phyloP scores from a whole-genome alignment of 2,329 filamentous ascomycete genomes.

The Daldinia sp. region DNA sequence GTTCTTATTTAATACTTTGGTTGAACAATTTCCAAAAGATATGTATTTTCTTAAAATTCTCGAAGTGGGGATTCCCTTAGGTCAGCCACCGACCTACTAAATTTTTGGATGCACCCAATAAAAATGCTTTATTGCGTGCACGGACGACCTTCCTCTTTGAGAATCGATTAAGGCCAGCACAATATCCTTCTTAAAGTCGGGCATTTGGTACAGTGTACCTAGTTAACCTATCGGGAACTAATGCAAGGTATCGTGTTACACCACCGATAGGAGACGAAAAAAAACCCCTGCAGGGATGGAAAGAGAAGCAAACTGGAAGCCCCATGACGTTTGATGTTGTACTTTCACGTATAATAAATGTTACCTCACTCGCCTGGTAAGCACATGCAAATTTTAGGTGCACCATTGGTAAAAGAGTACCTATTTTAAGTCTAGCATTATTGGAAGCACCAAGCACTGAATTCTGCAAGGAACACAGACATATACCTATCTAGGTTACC shows the following conservation, averaged over 20 bases:
- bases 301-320: not conserved
- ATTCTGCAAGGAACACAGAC: not conserved
- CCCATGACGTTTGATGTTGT: slow-evolving; percentile 23
- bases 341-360: slow-evolving; percentile 11
- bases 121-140: too few species aligned
- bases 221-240: not conserved
- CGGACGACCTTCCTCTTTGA: too few species aligned
- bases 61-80: too few species aligned
- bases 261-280: not conserved
- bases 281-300: slow-evolving; percentile 12
- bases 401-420: not conserved
- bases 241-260: not conserved
- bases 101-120: too few species aligned
- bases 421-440: not conserved
- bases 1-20: too few species aligned
- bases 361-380: not conserved
- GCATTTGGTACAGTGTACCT: not conserved
- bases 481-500: too few species aligned
- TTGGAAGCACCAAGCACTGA: not conserved
- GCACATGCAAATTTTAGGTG: not conserved
- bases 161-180: too few species aligned
- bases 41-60: too few species aligned
- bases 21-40: too few species aligned
- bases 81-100: too few species aligned
- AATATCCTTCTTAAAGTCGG: too few species aligned